Evolutionary conservation across 164 flowering plant genomes (phyloP).

Genomic region (Euptelea pleiosperma): DNA sequence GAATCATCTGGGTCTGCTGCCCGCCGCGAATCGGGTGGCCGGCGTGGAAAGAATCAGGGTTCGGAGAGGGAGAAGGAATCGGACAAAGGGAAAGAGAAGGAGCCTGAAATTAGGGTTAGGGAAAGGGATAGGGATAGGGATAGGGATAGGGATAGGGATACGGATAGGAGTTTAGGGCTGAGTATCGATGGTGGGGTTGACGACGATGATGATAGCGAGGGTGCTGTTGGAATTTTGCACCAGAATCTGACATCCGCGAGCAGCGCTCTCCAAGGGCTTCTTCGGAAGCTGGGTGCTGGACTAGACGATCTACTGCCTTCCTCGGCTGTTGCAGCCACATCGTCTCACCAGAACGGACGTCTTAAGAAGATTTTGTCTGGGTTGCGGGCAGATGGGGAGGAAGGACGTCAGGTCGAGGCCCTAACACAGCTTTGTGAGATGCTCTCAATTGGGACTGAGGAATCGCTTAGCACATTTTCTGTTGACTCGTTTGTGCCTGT

Average conservation of each 20-base stretch:
- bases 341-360: slow-evolving; percentile 86
- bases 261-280: slow-evolving; percentile 87
- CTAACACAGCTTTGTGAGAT: slow-evolving; percentile 93
- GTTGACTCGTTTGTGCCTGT: slow-evolving; percentile 97
- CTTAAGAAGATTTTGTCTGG: slow-evolving; percentile 89
- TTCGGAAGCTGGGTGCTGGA: slow-evolving; percentile 89
- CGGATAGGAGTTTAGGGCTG: slow-evolving; percentile 44
- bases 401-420: slow-evolving; percentile 91
- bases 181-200: slow-evolving; percentile 50
- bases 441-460: slow-evolving; percentile 97
- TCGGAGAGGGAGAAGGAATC: slow-evolving; percentile 41
- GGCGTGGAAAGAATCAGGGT: slow-evolving; percentile 40
- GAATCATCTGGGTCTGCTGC: slow-evolving; percentile 58
- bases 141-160: slow-evolving; percentile 24
- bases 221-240: slow-evolving; percentile 68
- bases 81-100: slow-evolving; percentile 90
- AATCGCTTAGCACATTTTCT: slow-evolving; percentile 84
- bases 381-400: slow-evolving; percentile 93
- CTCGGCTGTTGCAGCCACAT: slow-evolving; percentile 54
- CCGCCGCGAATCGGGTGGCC: slow-evolving; percentile 37
- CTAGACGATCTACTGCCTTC: slow-evolving; percentile 87
- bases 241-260: slow-evolving; percentile 86
- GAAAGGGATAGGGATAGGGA: slow-evolving; percentile 47
- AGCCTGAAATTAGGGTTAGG: slow-evolving; percentile 66
- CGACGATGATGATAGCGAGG: slow-evolving; percentile 67